A percentile compares a stretch with the other conserved stretches of the same genome.
Evolutionary conservation across 2,329 filamentous ascomycete genomes (phyloP).

Genomic region (Blumeria hordei): DNA sequence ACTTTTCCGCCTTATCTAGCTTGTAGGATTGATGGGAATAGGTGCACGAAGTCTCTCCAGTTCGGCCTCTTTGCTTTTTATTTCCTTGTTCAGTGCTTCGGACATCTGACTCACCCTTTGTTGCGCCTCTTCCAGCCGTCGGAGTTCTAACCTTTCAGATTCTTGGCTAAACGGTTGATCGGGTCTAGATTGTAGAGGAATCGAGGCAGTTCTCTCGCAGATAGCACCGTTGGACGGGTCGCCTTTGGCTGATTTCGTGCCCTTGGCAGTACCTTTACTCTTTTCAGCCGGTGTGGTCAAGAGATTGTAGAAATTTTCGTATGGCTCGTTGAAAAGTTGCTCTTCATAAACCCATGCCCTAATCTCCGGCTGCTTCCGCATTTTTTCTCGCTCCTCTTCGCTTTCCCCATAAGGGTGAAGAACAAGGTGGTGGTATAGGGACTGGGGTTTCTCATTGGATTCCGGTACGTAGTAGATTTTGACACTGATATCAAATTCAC

Average conservation of each 20-base stretch:
- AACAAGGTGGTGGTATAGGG: constrained; percentile 78
- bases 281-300: constrained; percentile 42
- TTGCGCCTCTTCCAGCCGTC: constrained; percentile 36
- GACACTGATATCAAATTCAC: constrained; percentile 90
- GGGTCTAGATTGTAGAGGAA: constrained; percentile 41
- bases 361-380: constrained; percentile 35
- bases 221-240: constrained; percentile 16
- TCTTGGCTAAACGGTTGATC: constrained; percentile 51
- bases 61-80: constrained; percentile 10
- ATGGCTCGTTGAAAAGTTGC: constrained; percentile 91
- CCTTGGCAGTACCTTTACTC: constrained; percentile 29
- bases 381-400: constrained; percentile 41
- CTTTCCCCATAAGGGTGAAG: constrained; percentile 75
- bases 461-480: constrained; percentile 82
- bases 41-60: constrained; percentile 6
- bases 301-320: constrained; percentile 71
- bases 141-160: constrained; percentile 39
- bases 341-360: constrained; percentile 73
- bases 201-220: constrained; percentile 46
- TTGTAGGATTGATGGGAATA: too few species aligned
- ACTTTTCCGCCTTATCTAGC: too few species aligned
- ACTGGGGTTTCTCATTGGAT: constrained; percentile 78
- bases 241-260: constrained; percentile 22
- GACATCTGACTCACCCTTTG: constrained; percentile 29
- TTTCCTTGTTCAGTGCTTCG: constrained; percentile 8